phyloP scores from a whole-genome alignment of 495 filamentous ascomycete genomes.

The Penicillium odoratum region DNA sequence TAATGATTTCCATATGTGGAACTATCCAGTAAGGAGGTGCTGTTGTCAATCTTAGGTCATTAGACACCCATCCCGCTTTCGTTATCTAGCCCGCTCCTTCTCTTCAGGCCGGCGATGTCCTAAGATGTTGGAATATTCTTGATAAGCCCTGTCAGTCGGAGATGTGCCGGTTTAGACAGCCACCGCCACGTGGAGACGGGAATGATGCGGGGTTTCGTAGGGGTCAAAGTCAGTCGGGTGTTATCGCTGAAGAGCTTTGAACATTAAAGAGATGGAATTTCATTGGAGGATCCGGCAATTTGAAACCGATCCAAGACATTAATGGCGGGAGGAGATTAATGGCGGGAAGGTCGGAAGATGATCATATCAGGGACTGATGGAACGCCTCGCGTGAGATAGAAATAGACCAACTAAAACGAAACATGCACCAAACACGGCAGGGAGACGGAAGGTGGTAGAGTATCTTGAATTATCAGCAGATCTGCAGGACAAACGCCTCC shows the following conservation, averaged over 20 bases:
- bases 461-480: not conserved
- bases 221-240: not conserved
- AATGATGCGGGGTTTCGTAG: constrained; percentile 3
- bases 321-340: not conserved
- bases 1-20: too few relatives aligned
- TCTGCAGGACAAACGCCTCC: constrained; percentile 1
- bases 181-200: constrained; percentile 2
- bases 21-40: not conserved
- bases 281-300: not conserved
- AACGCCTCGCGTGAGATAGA: not conserved
- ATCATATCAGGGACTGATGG: not conserved
- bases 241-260: not conserved
- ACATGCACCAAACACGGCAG: not conserved
- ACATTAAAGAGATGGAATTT: not conserved
- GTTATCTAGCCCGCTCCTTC: not conserved
- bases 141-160: not conserved
- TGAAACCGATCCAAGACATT: too few relatives aligned
- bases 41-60: not conserved
- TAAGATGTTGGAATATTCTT: not conserved
- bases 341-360: constrained; percentile 1
- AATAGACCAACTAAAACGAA: not conserved
- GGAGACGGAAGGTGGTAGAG: not conserved
- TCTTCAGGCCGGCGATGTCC: not conserved
- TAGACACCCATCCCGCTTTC: not conserved
- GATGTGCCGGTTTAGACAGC: not conserved